Evolutionary conservation across 225 moss, liverwort and hornwort species (phyloP), one percentile per base, ranked within the genome.

Genomic region (Thuidium tamariscinum): DNA sequence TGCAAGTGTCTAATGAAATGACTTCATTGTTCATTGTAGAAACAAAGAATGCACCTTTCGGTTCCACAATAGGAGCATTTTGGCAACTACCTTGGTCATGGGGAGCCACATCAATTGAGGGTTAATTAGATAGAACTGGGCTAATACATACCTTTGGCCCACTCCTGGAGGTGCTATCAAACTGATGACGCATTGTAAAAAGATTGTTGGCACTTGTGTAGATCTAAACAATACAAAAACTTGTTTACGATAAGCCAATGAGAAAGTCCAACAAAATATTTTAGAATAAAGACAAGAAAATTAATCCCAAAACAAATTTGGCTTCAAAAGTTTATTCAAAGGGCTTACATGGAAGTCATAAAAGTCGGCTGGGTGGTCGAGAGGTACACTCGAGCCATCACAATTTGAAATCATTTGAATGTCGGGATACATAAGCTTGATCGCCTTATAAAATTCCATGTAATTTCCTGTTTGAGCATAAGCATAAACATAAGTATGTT

Each of bases 391-490:
- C 0, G 94, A 96, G 72, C 92, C 98, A 88, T 99, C 98, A 49
- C 98, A 99, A 86, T 99, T 99, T 72, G 95, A 93, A 88, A 99
- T 95, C 55, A 96, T 41, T 55, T 92, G 64, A 25, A 99, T 96
- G 83, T 96, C 93, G 13, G 98, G 96, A 87, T 99, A 99, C 70
- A 81, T 90, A 39, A 92, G 90, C 83, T 94, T 99, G 83, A 99
- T 99, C 7, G 97, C 97, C 46, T 89, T 86, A 61, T 96, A 96
- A 69, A 99, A 99, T 70, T 90, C 92, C 92, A 97, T 42, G 64
- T 97, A 99, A 76, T 99, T 99, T 37, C 89, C 96, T 96, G 42
- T 56, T 87, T 42, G 49, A 82, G 41, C 32, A 68, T 11, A 21
- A 0, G 23, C 34, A 18, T n/a, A n/a, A n/a, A n/a, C n/a, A 69